A percentile compares a stretch with the other conserved stretches of the same genome.
phyloP scores from a whole-genome alignment of 208 protist species.

The Leishmania mexicana region DNA sequence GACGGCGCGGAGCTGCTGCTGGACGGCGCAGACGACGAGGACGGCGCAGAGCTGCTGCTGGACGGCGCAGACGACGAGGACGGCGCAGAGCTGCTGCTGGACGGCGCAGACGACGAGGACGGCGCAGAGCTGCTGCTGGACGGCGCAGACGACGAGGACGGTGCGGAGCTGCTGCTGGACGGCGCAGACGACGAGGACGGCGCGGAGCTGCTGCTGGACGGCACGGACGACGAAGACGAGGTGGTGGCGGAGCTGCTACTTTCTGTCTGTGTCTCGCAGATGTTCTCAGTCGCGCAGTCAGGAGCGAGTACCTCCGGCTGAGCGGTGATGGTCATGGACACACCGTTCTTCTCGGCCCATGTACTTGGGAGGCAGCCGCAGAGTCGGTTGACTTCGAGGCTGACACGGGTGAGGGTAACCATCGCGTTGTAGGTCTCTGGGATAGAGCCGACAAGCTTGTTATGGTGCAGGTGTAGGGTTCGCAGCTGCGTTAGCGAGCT shows the following conservation, averaged over 20 bases:
- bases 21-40: neutral
- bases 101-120: neutral
- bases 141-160: neutral
- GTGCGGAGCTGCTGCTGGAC: neutral
- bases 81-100: neutral
- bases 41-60: neutral
- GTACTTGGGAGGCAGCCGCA: neutral
- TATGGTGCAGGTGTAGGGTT: neutral
- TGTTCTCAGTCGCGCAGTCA: neutral
- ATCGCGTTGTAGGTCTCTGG: neutral
- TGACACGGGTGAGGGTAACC: neutral
- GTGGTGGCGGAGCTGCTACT: neutral
- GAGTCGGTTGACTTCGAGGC: neutral
- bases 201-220: constrained; percentile 1
- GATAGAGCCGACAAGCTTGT: neutral
- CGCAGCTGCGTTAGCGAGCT: neutral
- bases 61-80: neutral
- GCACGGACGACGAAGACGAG: neutral
- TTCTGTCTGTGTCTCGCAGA: neutral
- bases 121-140: neutral
- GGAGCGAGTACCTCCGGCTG: neutral
- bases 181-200: neutral
- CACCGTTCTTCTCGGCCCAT: neutral
- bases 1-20: neutral
- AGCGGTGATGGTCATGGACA: neutral